These are phyloP conservation scores for Cymbopogon flexuosus DNA, from an alignment of 202 grass and related monocot genomes.

Conservation along the genomic window DNA sequence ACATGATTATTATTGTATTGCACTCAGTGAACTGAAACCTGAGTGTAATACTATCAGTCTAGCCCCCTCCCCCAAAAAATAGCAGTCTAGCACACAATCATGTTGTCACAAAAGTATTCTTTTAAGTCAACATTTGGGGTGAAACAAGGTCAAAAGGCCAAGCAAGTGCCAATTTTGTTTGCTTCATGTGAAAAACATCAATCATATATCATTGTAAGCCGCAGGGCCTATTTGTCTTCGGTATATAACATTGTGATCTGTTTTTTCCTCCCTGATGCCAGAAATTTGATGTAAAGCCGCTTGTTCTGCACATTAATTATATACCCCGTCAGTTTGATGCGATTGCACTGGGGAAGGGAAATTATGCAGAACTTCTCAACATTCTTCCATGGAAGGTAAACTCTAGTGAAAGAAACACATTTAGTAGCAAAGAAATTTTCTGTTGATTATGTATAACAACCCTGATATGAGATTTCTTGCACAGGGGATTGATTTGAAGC, in stretches of 20 bases:
- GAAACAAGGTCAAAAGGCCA: background rate
- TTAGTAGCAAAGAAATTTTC: background rate
- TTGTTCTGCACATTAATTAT: slow-evolving; percentile 88
- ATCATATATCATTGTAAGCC: background rate
- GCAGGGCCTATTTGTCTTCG: slow-evolving; percentile 5
- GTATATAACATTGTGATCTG: slow-evolving; percentile 22
- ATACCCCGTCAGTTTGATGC: slow-evolving; percentile 90
- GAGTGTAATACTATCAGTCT: background rate
- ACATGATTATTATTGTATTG: background rate
- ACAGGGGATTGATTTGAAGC: slow-evolving; percentile 94
- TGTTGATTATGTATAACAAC: slow-evolving; percentile 1
- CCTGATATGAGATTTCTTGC: slow-evolving; percentile 30
- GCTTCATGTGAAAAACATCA: background rate
- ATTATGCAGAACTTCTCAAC: slow-evolving; percentile 96
- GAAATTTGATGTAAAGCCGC: slow-evolving; percentile 88
- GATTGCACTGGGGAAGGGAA: slow-evolving; percentile 79
- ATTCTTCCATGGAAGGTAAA: slow-evolving; percentile 96
- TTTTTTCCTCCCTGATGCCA: slow-evolving; percentile 40
- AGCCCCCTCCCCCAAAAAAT: too few relatives aligned
- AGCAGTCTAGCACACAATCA: background rate
- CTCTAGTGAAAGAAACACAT: background rate
- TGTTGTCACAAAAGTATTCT: background rate
- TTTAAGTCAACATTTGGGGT: background rate
- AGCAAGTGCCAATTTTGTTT: background rate
- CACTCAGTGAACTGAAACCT: background rate